Evolutionary conservation across 192 early-diverging fungal genomes (phyloP), one percentile per base, ranked within the genome.

Genomic region (Endogone sp.): DNA sequence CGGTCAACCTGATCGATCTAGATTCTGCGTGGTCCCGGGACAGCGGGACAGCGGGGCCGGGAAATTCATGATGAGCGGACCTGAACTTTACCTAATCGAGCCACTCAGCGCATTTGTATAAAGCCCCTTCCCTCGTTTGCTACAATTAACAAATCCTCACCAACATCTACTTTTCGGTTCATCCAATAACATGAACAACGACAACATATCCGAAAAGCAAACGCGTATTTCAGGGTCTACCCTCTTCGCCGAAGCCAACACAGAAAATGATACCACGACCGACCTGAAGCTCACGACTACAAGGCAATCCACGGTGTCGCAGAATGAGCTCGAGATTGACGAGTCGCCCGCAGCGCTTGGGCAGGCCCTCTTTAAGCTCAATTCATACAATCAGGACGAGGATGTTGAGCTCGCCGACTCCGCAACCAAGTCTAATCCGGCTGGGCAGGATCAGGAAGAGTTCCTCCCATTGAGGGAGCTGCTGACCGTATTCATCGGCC

Each of bases 401-500:
- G 37, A 49, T 49, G 16, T 49, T 16, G 37, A 49, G 37, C 6
- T 49, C 16, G 37, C 37, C 6, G 37, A 49, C 0, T 49, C 37
- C 37, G 37, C 16, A 6, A 16, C 37, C 37, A 16, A 16, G 16
- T 49, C 37, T 16, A 49, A 16, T 16, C 6, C 6, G 6, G 37
- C 9, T 49, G 37, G 59, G 10, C 10, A 60, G 59, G 10, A 8
- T 2, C 10, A 2, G 27, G 10, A 23, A 6, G 59, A 26, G 24
- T 28, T 11, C 10, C 21, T 60, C 9, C 27, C 0, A 22, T 10
- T 26, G 10, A 28, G 10, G 22, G 8, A 60, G 59, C 59, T 60
- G 59, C 24, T 28, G 10, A 60, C 27, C 24, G 59, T 60, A 21
- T 60, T 60, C 27, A 28, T 60, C 24, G 59, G 59, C 27, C 74